Percentiles rank a stretch among this genome's conserved stretches.
Evolutionary conservation across 2,329 filamentous ascomycete species (phyloP).

Genomic region (Exophiala aquamarina): DNA sequence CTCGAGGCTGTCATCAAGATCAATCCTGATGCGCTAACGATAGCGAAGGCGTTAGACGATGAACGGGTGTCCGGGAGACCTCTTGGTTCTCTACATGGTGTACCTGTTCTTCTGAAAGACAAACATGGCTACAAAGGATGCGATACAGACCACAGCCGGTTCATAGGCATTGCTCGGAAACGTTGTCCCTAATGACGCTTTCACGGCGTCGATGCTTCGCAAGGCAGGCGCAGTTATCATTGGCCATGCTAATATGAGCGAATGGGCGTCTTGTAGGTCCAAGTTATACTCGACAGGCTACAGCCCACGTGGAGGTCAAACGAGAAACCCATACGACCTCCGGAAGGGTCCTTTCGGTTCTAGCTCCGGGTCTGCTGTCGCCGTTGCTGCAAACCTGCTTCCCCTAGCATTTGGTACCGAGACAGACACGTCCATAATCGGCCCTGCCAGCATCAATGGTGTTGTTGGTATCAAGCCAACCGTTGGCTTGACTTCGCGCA

Average conservation of each 20-base stretch:
- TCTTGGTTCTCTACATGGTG: slow-evolving; percentile 70
- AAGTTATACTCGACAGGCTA: slow-evolving; percentile 69
- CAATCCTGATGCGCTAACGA: slow-evolving; percentile 66
- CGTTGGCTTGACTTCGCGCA: slow-evolving; percentile 68
- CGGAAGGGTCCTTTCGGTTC: slow-evolving; percentile 68
- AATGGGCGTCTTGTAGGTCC: slow-evolving; percentile 64
- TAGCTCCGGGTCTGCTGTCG: slow-evolving; percentile 65
- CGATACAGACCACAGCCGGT: slow-evolving; percentile 73
- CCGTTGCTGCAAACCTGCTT: slow-evolving; percentile 63
- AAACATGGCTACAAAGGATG: slow-evolving; percentile 67
- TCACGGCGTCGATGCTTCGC: slow-evolving; percentile 62
- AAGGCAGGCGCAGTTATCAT: slow-evolving; percentile 67
- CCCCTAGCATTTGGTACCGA: slow-evolving; percentile 68
- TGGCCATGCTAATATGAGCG: slow-evolving; percentile 68
- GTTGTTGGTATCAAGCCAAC: slow-evolving; percentile 76
- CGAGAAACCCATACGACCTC: slow-evolving; percentile 66
- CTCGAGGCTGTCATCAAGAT: slow-evolving; percentile 61
- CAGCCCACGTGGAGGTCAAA: slow-evolving; percentile 63
- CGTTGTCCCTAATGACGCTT: slow-evolving; percentile 66
- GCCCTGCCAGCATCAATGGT: slow-evolving; percentile 67
- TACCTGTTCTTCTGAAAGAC: slow-evolving; percentile 76
- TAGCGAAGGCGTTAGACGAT: slow-evolving; percentile 60
- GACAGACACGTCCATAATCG: slow-evolving; percentile 71
- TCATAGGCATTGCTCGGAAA: slow-evolving; percentile 66
- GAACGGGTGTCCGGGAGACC: slow-evolving; percentile 59